Evolutionary conservation across 2,329 filamentous ascomycete genomes (phyloP).

Genomic region (Verticillium klebahnii): DNA sequence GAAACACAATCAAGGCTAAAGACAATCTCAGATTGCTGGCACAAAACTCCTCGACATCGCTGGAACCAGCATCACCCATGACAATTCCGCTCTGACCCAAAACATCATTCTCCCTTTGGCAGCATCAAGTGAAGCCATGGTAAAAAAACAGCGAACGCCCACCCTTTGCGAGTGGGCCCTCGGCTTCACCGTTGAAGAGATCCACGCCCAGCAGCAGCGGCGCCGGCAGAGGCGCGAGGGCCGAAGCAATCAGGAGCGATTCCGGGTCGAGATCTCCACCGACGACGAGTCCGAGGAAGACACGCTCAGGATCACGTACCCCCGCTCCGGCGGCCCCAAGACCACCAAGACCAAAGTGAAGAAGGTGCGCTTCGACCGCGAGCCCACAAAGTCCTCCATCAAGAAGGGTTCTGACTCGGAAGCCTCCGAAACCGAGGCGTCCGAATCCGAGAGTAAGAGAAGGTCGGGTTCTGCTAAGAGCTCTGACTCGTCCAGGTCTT

Average conservation of each 20-base stretch:
- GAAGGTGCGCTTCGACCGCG: conserved; percentile 38
- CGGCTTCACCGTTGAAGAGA: conserved; percentile 26
- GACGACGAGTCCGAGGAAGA: conserved; percentile 49
- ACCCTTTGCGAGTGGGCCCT: conserved; percentile 36
- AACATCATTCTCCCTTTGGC: no score
- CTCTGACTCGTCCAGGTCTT: conserved; percentile 1
- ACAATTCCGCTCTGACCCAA: no score
- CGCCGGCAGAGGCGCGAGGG: conserved; percentile 7
- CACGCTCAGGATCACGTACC: conserved; percentile 42
- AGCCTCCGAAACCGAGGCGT: conserved; percentile 15
- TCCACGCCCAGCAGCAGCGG: conserved; percentile 13
- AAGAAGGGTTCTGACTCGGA: conserved; percentile 23
- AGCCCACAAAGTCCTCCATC: conserved; percentile 29
- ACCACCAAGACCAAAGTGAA: conserved; percentile 20
- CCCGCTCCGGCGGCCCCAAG: conserved; percentile 26
- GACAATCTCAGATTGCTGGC: no score
- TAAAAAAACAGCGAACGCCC: conserved; percentile 6
- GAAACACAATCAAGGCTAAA: no score
- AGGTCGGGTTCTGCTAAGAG: conserved; percentile 3
- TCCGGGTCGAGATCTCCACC: conserved; percentile 39
- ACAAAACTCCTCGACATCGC: no score
- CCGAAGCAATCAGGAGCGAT: conserved; percentile 18
- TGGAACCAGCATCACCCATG: no score
- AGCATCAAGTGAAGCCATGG: neutral
- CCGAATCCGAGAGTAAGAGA: conserved; percentile 1